Base-by-base conservation (phyloP, 163 green algal species). In the Volvox carteri region DNA sequence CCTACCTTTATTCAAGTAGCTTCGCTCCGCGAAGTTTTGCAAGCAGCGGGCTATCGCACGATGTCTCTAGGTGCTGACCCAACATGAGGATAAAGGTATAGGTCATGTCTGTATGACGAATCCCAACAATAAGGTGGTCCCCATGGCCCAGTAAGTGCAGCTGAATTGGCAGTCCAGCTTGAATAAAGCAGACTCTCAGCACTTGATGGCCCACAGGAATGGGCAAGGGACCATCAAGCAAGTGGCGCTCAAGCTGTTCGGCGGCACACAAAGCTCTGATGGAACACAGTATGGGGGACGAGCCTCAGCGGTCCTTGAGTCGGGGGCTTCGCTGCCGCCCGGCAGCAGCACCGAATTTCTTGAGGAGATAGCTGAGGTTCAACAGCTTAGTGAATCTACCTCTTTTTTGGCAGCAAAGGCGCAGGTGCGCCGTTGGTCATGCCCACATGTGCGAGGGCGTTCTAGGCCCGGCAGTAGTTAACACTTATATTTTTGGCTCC, bases 191-290 rank as follows among this genome's bases (percentile, higher is more conserved):
- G 19, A n/a, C n/a, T 41, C 62, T 33, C 68, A 60, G 42, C 44
- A 44, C 25, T 80, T 80, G 3, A 65, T 19, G 41, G 73, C 18
- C 5, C 60, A 44, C 60, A 86, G 78, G 42, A 77, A 44, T 46
- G 78, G 78, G 78, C 58, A 72, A 21, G 60, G 41, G 11, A 77
- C 42, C 58, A 78, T 86, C 42, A 86, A 86, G 25, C 60, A 86
- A 9, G 44, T 77, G 41, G 58, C 58, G 0, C 46, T 86, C 4
- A 78, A 77, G 42, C 5, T 77, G 28, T 77, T 77, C 62, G 60
- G 41, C 23, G 50, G 52, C 16, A 42, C 52, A 6, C 62, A 35
- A 74, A 48, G 23, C 52, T 56, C 75, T 12, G 50, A 84, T 54
- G 75, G 42, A 41, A 44, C 33, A 18, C 11, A 37, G 28, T 85